Base-by-base conservation (phyloP, 164 flowering plant genomes). In the Houttuynia cordata region DNA sequence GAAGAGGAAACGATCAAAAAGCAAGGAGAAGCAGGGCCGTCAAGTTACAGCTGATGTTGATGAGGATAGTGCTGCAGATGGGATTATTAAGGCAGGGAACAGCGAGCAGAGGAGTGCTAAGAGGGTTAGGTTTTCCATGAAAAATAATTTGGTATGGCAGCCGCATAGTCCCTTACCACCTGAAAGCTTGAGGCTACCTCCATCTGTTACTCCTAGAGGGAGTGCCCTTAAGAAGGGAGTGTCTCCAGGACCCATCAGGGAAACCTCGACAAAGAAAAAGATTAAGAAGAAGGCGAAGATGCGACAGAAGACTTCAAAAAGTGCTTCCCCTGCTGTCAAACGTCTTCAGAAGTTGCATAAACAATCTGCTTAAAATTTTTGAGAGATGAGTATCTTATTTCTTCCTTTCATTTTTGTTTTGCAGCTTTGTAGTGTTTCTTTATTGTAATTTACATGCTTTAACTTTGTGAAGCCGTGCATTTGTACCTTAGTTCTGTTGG, bases 151-250 rank as follows among this genome's bases (percentile, higher is more conserved):
- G 74, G 86, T 89, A 4, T 92, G 98, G 98, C 89, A 87, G 64
- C 96, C 96, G 3, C 82, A 80, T 18, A 84, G 58, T 63, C 96
- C 98, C 34, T 67, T 92, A 62, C 96, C 98, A 54, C 94, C 96
- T 0, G 81, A 87, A 61, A 76, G 76, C 61, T 70, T 93, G 83
- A 86, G 98, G 71, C 52, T 89, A 57, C 98, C 98, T 13, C 96
- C 98, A 6, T 87, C 97, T 61, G 90, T 71, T 40, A 84, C 96
- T 25, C 98, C 98, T 15, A 75, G 97, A 67, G 98, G 98, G n/a
- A 93, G 98, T 79, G 98, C 98, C 0, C 84, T 93, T 37, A 93
- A 92, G 80, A 80, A 92, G 74, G 96, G 96, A 4, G 57, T 83
- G 20, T 76, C 87, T 42, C 84, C 96, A 15, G 98, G 98, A 63